Base-by-base conservation (phyloP, 441 rosid species). In the Gossypium schwendimanii region DNA sequence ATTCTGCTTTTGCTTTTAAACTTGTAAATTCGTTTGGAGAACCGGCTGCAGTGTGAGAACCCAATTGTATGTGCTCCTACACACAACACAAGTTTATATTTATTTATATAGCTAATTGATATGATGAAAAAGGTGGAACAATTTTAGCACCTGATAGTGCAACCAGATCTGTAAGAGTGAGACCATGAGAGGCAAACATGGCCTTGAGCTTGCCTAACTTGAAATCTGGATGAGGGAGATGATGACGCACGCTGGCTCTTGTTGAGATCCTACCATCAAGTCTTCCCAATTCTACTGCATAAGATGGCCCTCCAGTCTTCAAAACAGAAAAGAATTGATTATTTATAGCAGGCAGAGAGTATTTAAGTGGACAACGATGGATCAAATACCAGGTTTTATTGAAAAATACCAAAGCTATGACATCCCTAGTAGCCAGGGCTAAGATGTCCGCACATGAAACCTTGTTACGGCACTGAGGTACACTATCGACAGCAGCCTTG, bases 261-360 rank as follows among this genome's bases (percentile, higher is more conserved):
- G 85, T 83, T 9, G 93, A 89, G 68, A 84, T 39, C 75, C 85
- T 83, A 2, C 93, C 93, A 66, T 87, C 91, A 21, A 76, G 81
- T 74, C 93, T 83, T 57, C 93, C 93, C 71, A 89, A 75, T 77
- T 89, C 93, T 24, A 87, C 91, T 28, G 78, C 60, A 75, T 87
- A 89, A 60, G 52, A 80, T 1, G 93, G 91, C 26, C 93, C 90
- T 68, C 93, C 91, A n/a, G 87, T 66, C 93, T 88, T 71, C 78
- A 4, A 20, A 63, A 63, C 50, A 36, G 68, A 41, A 63, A 10
- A 20, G 28, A 21, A 21, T 21, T 33, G 65, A 61, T 31, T 61
- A 52, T 52, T 52, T 6, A 7, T 36, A 36, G 41, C 41, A 21
- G 61, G 6, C 61, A 55, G 31, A 20, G 9, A 6, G 4, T 28